Evolutionary conservation across 768 basidiomycete genomes (phyloP), one percentile per base, ranked within the genome.

Genomic region (Polyporus arcularius): DNA sequence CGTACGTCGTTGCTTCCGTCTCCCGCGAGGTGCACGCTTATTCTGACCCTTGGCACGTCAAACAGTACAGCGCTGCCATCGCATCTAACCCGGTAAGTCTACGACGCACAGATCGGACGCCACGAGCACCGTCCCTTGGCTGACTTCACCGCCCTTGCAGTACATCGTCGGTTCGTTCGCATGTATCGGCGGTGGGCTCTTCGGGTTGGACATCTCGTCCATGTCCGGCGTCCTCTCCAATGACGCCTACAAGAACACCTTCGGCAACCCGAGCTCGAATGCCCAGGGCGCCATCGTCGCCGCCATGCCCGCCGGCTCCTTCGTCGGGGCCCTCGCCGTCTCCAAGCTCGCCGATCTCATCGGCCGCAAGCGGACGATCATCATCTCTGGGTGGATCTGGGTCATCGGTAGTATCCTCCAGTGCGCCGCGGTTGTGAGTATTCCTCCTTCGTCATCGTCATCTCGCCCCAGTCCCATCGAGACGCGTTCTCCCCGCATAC

Each of bases 201-300:
- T 90, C 69, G 89, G 89, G 71, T 71, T 91, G 76, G 89, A 91
- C 78, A 89, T 91, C 68, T 88, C 88, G 67, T 90, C 88, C 69
- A 90, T 90, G 89, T 88, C 89, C 53, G 88, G 86, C 8, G 87
- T 90, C 53, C 74, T 90, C 65, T 87, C 74, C 72, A 76, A 76
- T 55, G 61, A 74, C 40, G 71, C 74, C 21, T 76, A 76, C 66
- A 69, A 69, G 60, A 65, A 62, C 42, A 65, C 66, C 9, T 76
- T 74, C 61, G 67, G 66, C n/a, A 60, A 72, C 62, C 88, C 87
- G 4, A 68, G 71, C 21, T 76, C 84, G 5, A 79, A 75, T 55
- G 82, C 78, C 7, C 88, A 89, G 75, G 89, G 89, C 35, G 89
- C 80, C 16, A 90, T 90, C 47, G 85, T 88, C n/a, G 89, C 89